Percentiles rank a stretch among this genome's conserved stretches.
These are phyloP conservation scores for Sonneratia alba DNA, from an alignment of 345 rosid genomes.

Conservation along the genomic window DNA sequence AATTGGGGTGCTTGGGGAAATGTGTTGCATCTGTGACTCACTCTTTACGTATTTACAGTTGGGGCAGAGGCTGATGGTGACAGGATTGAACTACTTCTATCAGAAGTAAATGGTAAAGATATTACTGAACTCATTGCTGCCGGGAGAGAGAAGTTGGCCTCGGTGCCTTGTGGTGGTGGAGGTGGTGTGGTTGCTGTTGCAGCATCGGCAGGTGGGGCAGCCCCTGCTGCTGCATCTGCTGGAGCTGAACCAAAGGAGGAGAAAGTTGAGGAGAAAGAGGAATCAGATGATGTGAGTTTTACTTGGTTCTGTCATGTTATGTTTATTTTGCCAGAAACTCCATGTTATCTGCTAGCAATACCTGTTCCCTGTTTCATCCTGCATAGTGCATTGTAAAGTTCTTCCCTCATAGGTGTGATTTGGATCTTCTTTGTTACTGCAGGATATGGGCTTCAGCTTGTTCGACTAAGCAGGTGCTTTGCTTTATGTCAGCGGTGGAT, in stretches of 20 bases:
- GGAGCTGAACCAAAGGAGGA: conserved; percentile 73
- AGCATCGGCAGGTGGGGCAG: conserved; percentile 23
- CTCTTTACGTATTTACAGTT: conserved; percentile 26
- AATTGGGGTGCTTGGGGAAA: background rate
- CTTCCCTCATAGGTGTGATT: background rate
- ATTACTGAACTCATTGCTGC: conserved; percentile 66
- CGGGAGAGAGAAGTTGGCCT: conserved; percentile 77
- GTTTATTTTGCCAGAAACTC: too few species aligned
- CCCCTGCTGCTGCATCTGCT: conserved; percentile 5
- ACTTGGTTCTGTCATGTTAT: background rate
- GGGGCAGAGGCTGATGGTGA: conserved; percentile 61
- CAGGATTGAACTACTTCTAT: conserved; percentile 48
- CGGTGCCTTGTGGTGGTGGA: conserved; percentile 40
- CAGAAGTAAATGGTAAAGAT: conserved; percentile 62
- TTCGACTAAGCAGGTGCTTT: background rate
- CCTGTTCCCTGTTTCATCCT: background rate
- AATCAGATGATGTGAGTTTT: conserved; percentile 64
- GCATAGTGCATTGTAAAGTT: background rate
- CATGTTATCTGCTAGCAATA: too few species aligned
- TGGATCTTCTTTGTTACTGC: background rate
- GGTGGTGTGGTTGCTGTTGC: conserved; percentile 2
- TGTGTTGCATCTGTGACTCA: background rate
- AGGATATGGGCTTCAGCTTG: conserved; percentile 2
- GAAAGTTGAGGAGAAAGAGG: conserved; percentile 70
- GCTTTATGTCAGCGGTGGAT: background rate